Conservation (phyloP, 768 basidiomycete species). For the Hortiboletus flavorubellus region DNA sequence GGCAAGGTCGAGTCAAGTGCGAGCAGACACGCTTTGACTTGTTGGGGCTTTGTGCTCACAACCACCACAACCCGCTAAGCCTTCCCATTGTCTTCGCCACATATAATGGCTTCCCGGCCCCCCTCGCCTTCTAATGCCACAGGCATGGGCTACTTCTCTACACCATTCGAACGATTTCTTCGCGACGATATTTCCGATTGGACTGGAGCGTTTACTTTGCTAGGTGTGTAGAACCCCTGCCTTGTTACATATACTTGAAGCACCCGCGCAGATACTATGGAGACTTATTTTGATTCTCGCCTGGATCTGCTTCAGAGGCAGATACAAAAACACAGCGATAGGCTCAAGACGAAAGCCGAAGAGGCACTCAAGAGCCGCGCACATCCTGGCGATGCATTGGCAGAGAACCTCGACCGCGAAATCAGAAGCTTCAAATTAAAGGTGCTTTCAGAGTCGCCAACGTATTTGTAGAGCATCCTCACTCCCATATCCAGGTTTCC, state of each 20-base stretch:
- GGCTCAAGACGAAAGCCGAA: constrained; percentile 78
- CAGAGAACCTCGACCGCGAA: constrained; percentile 83
- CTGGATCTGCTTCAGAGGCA: constrained; percentile 79
- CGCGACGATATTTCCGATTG: constrained; percentile 75
- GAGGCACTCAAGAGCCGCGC: constrained; percentile 67
- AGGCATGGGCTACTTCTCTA: constrained; percentile 56
- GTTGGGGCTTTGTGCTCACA: constrained; percentile 7
- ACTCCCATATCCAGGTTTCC: constrained; percentile 55
- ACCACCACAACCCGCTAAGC: neutral
- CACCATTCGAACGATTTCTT: constrained; percentile 69
- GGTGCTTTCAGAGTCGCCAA: constrained; percentile 40
- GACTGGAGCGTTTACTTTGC: constrained; percentile 79
- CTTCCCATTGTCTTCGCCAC: constrained; percentile 17
- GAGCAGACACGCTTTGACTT: constrained; percentile 1
- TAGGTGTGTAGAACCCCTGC: constrained; percentile 50
- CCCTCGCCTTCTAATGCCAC: constrained; percentile 35
- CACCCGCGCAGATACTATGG: constrained; percentile 69
- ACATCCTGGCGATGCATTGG: constrained; percentile 55
- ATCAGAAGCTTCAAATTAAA: constrained; percentile 83
- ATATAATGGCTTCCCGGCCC: constrained; percentile 36
- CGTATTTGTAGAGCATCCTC: neutral
- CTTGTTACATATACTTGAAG: neutral
- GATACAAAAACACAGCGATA: constrained; percentile 82
- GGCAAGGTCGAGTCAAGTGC: neutral
- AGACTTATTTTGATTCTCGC: constrained; percentile 93